Evolutionary conservation across 164 flowering plant genomes (phyloP).

Genomic region (Annona cherimola): DNA sequence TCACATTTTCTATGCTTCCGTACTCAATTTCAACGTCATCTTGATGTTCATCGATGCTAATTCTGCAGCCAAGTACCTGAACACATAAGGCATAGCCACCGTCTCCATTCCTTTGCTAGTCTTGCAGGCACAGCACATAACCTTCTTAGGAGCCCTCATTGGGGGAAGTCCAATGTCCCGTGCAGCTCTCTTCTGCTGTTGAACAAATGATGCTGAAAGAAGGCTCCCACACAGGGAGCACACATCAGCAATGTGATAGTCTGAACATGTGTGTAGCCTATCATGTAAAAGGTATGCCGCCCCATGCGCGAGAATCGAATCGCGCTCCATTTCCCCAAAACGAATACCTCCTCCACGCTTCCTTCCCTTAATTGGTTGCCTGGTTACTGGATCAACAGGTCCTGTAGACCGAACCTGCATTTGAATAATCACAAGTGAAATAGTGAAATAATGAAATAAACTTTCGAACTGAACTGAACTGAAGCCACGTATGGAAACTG

Average conservation of each 20-base stretch:
- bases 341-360: constrained; percentile 92
- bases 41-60: constrained; percentile 93
- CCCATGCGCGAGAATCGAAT: constrained; percentile 88
- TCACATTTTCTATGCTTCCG: not conserved
- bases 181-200: constrained; percentile 41
- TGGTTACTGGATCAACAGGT: constrained; percentile 64
- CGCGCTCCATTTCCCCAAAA: constrained; percentile 98
- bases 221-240: constrained; percentile 87
- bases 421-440: not conserved
- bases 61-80: constrained; percentile 82
- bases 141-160: constrained; percentile 51
- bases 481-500: not conserved
- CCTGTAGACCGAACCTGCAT: constrained; percentile 91
- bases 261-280: constrained; percentile 88
- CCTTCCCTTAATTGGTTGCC: constrained; percentile 91
- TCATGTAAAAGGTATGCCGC: constrained; percentile 89
- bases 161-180: constrained; percentile 56
- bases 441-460: not conserved
- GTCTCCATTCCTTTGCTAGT: constrained; percentile 92
- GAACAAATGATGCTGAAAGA: constrained; percentile 55
- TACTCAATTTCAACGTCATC: constrained; percentile 56
- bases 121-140: constrained; percentile 66
- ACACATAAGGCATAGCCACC: constrained; percentile 92
- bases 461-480: not conserved
- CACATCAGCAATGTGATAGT: constrained; percentile 85